Base-by-base conservation (phyloP, 2,329 filamentous ascomycete genomes). In the Emericellopsis atlantica region DNA sequence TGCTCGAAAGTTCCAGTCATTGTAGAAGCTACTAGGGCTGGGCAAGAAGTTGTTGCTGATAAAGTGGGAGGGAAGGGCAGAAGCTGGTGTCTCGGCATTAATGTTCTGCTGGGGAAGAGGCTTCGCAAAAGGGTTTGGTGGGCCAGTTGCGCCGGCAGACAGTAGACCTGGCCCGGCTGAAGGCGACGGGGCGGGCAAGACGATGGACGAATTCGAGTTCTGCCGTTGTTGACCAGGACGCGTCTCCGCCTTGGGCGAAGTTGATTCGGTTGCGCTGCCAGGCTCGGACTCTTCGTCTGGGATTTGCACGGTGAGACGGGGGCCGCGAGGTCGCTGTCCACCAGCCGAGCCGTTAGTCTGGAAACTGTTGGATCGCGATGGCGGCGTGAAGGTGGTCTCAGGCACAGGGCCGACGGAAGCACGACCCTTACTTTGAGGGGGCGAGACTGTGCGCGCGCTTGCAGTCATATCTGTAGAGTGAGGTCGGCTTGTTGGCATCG, bases 111-210 rank as follows among this genome's bases (percentile, higher is more conserved):
- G 85, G 5, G 84, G 87, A 22, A 81, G 75, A 1, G 90, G 92
- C 34, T 90, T 75, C 7, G 92, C 92, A 58, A 96, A 98, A 0
- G 92, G 92, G 57, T 98, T 98, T 2, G 88, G 88, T 12, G 92
- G 92, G 0, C 92, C 92, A 32, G 81, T 83, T 8, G 92, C 90
- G 33, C 92, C 92, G 1, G 92, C 92, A 37, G 88, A 95, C 42
- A 95, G 69, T 6, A 96, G 69, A 3, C 87, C 79, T 29, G 26
- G 26, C 18, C 84, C 84, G 24, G 87, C 84, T 24, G 87, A 94
- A 0, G 92, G 90, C 1, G 92, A 95, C 0, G 92, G 92, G 7
- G 90, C 90, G 15, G 92, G 92, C 6, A 98, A 70, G 3, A 95
- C 86, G 16, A 94, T 80, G 5, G 74, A 73, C 14, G 75, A 71